Percentiles rank a stretch among this genome's conserved stretches.
These are phyloP conservation scores for Elsinoe arachidis DNA, from an alignment of 2,329 filamentous ascomycete species.

Conservation along the genomic window DNA sequence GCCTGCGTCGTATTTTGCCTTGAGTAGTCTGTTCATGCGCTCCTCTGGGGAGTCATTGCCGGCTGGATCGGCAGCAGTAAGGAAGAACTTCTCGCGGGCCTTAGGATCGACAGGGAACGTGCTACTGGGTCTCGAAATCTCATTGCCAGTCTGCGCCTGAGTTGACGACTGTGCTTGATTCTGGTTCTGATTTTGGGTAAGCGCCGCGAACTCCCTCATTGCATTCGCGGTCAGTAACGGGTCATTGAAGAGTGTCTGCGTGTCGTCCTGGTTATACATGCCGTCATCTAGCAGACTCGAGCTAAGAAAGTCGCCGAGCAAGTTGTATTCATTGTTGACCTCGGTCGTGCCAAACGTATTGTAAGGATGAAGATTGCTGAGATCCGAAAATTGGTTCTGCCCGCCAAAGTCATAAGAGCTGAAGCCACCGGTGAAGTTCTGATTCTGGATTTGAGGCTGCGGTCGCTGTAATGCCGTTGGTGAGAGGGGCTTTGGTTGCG, in stretches of 20 bases:
- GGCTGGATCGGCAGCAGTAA: slow-evolving; percentile 90
- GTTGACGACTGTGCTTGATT: slow-evolving; percentile 25
- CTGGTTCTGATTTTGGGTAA: slow-evolving; percentile 15
- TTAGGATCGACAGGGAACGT: slow-evolving; percentile 55
- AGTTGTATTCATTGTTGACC: slow-evolving; percentile 91
- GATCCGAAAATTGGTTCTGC: slow-evolving; percentile 79
- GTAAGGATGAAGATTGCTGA: slow-evolving; percentile 86
- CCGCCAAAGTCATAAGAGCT: slow-evolving; percentile 71
- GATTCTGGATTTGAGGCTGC: slow-evolving; percentile 55
- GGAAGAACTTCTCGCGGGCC: slow-evolving; percentile 79
- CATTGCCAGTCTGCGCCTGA: slow-evolving; percentile 40
- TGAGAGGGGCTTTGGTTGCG: slow-evolving; percentile 62
- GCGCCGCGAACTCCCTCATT: slow-evolving; percentile 35
- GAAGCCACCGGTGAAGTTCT: slow-evolving; percentile 33
- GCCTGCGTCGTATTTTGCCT: slow-evolving; percentile 92
- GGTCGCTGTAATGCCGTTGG: slow-evolving; percentile 55
- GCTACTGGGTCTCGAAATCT: slow-evolving; percentile 54
- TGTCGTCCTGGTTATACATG: slow-evolving; percentile 34
- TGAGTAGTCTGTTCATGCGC: slow-evolving; percentile 87
- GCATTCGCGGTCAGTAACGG: slow-evolving; percentile 41
- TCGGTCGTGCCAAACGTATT: slow-evolving; percentile 95
- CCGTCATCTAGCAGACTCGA: slow-evolving; percentile 75
- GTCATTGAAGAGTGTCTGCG: slow-evolving; percentile 50
- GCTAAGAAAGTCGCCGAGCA: slow-evolving; percentile 93
- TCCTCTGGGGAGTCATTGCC: slow-evolving; percentile 82